These are phyloP conservation scores for Cubamyces sp. DNA, from an alignment of 768 basidiomycete species.

Conservation along the genomic window DNA sequence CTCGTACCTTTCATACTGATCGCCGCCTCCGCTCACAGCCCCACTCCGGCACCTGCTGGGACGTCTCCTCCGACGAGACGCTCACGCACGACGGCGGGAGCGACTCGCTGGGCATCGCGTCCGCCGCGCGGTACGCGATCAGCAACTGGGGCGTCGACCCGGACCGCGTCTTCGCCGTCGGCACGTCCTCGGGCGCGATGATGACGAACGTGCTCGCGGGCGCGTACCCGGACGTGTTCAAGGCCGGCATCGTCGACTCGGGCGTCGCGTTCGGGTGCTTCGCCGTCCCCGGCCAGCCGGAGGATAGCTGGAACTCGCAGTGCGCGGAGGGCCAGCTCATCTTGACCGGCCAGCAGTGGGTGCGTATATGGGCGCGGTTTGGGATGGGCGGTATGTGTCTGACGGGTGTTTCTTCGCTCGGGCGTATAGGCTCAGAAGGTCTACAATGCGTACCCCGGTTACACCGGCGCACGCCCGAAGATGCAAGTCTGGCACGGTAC, in stretches of 20 bases:
- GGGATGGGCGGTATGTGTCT: neutral
- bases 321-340: conserved; percentile 50
- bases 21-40: conserved; percentile 12
- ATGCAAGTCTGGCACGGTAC: conserved; percentile 63
- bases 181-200: conserved; percentile 59
- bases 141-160: conserved; percentile 50
- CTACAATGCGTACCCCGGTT: conserved; percentile 55
- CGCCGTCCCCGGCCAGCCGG: conserved; percentile 39
- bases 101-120: conserved; percentile 56
- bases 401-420: neutral
- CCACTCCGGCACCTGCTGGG: conserved; percentile 52
- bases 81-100: conserved; percentile 59
- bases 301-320: conserved; percentile 48
- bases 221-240: conserved; percentile 58
- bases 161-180: conserved; percentile 52
- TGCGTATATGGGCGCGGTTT: conserved; percentile 5
- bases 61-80: conserved; percentile 52
- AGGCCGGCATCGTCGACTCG: conserved; percentile 51
- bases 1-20: too few relatives aligned
- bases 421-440: conserved; percentile 47
- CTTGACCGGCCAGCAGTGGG: conserved; percentile 51
- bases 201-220: conserved; percentile 62
- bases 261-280: conserved; percentile 62
- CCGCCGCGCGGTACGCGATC: conserved; percentile 53
- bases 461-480: conserved; percentile 53